These are phyloP conservation scores for Pichia nanzhaoensis DNA, from an alignment of 805 yeast genomes.

Conservation along the genomic window DNA sequence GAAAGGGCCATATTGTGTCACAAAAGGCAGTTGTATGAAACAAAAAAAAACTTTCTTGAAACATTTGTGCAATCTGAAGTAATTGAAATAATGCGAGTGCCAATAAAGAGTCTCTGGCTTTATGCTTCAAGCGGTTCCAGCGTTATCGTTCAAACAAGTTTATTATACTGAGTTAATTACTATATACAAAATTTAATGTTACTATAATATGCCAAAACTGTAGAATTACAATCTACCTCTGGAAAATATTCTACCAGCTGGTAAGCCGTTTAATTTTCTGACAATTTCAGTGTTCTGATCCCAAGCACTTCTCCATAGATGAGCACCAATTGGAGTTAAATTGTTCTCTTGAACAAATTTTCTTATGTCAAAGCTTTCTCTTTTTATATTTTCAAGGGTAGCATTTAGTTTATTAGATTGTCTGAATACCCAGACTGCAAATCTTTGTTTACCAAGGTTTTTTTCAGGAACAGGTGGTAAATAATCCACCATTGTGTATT, in stretches of 20 bases:
- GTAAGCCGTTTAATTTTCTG: constrained; percentile 67
- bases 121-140: too few relatives aligned
- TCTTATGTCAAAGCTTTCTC: constrained; percentile 67
- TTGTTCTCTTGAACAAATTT: constrained; percentile 47
- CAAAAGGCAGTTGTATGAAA: too few relatives aligned
- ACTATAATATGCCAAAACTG: background rate
- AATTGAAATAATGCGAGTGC: too few relatives aligned
- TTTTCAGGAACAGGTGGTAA: constrained; percentile 85
- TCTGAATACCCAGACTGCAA: constrained; percentile 84
- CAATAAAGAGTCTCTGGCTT: too few relatives aligned
- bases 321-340: constrained; percentile 83
- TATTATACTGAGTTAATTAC: background rate
- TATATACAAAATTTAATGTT: constrained; percentile 2
- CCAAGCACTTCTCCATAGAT: constrained; percentile 80
- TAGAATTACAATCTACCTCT: constrained; percentile 39
- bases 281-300: constrained; percentile 67
- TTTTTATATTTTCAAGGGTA: constrained; percentile 21
- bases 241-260: constrained; percentile 68
- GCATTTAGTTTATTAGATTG: constrained; percentile 37
- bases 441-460: constrained; percentile 77
- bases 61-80: too few relatives aligned
- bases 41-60: too few relatives aligned
- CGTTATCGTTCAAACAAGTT: background rate
- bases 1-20: too few relatives aligned
- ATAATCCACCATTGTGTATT: constrained; percentile 50